Evolutionary conservation across 768 basidiomycete species (phyloP).

Genomic region (Favolaschia claudopus): DNA sequence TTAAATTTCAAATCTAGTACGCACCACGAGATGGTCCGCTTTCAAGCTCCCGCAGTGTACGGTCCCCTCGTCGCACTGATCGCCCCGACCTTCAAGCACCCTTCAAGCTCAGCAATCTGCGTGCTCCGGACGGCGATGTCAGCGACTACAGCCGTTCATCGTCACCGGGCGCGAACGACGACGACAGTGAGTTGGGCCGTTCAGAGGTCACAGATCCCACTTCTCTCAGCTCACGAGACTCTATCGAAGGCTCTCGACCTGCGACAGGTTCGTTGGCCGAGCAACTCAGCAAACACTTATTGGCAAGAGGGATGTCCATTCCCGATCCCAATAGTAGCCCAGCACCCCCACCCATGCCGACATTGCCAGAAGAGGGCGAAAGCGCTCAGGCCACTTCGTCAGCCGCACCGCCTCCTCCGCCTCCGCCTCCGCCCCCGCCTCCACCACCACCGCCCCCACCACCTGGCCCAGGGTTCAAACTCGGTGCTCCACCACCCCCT

Average conservation of each 20-base stretch:
- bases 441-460: constrained; percentile 47
- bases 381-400: constrained; percentile 35
- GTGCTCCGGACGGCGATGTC: constrained; percentile 52
- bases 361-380: constrained; percentile 49
- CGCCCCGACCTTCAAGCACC: constrained; percentile 50
- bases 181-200: constrained; percentile 63
- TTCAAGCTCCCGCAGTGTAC: constrained; percentile 72
- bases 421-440: constrained; percentile 30
- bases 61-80: constrained; percentile 69
- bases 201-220: constrained; percentile 67
- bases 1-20: constrained; percentile 51
- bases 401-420: constrained; percentile 33
- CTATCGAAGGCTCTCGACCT: constrained; percentile 44
- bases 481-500: constrained; percentile 35
- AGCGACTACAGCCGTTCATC: constrained; percentile 53
- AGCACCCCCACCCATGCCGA: constrained; percentile 40
- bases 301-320: constrained; percentile 53
- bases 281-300: constrained; percentile 65
- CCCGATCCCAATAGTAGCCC: constrained; percentile 47
- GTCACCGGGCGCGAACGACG: constrained; percentile 57
- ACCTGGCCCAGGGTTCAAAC: constrained; percentile 42
- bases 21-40: constrained; percentile 65
- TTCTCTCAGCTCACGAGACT: constrained; percentile 58
- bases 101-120: constrained; percentile 50
- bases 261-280: constrained; percentile 64